phyloP scores from a whole-genome alignment of 352 stramenopile genomes.

The Phytopythium ostracodes region DNA sequence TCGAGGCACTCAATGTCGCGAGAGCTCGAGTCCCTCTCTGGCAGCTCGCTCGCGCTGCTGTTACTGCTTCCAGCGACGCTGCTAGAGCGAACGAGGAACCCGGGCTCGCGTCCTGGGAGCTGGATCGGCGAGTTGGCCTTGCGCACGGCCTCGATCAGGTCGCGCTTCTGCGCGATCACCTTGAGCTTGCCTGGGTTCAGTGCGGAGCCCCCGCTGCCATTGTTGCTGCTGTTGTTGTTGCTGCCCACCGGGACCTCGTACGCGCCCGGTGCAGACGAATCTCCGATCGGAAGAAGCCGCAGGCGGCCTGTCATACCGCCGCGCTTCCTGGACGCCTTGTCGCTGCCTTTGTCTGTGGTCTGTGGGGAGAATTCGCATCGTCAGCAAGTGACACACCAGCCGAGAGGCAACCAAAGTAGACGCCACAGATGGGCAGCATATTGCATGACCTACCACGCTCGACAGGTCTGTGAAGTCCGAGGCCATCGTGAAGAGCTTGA shows the following conservation, averaged over 20 bases:
- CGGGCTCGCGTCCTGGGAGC: constrained; percentile 32
- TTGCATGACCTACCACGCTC: constrained; percentile 17
- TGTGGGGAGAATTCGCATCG: neutral
- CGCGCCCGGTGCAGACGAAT: constrained; percentile 20
- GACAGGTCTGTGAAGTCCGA: constrained; percentile 61
- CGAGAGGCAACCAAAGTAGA: too few relatives aligned
- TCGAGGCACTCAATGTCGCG: constrained; percentile 66
- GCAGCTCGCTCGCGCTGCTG: constrained; percentile 12
- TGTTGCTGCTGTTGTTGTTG: constrained; percentile 25
- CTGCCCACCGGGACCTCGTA: constrained; percentile 22
- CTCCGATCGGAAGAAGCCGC: constrained; percentile 42
- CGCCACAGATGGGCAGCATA: too few relatives aligned
- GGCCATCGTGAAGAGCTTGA: constrained; percentile 18
- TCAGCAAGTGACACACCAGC: too few relatives aligned
- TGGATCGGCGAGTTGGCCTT: constrained; percentile 69
- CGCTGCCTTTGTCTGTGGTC: constrained; percentile 22
- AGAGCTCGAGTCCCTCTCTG: constrained; percentile 36
- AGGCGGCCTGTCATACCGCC: constrained; percentile 33
- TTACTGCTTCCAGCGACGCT: neutral
- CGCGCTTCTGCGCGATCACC: constrained; percentile 72
- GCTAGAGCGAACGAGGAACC: constrained; percentile 1
- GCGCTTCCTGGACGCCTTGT: constrained; percentile 52
- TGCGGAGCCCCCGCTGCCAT: neutral
- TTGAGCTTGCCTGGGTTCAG: constrained; percentile 42
- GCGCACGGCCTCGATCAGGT: constrained; percentile 72